phyloP scores from a whole-genome alignment of 1,284 basidiomycete species.

The Apiotrichum brassicae region DNA sequence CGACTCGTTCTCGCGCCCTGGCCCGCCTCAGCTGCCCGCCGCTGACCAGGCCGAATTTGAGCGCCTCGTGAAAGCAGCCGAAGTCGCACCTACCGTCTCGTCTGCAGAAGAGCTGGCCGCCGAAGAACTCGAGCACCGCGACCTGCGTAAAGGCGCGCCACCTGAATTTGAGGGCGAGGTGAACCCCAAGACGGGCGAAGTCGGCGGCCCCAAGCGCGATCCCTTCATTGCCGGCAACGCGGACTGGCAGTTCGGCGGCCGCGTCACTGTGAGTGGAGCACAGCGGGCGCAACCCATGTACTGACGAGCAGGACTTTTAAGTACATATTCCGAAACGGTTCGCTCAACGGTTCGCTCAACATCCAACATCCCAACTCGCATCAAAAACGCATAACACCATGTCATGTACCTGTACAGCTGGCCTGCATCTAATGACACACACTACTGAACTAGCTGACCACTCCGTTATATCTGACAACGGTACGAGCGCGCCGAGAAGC shows the following conservation, averaged over 20 bases:
- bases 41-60: conserved; percentile 48
- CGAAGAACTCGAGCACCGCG: conserved; percentile 46
- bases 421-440: no score
- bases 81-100: conserved; percentile 17
- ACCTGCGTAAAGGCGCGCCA: conserved; percentile 48
- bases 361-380: no score
- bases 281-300: no score
- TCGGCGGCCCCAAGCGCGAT: conserved; percentile 54
- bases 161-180: conserved; percentile 53
- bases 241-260: conserved; percentile 47
- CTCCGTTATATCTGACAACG: no score
- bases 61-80: conserved; percentile 37
- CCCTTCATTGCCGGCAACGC: conserved; percentile 47
- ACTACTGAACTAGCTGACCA: no score
- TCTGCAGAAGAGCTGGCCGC: conserved; percentile 1
- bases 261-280: conserved; percentile 42
- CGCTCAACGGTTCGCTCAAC: no score
- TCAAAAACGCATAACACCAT: no score
- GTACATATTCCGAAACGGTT: no score
- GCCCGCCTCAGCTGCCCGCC: conserved; percentile 10
- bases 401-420: no score
- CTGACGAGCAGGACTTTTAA: no score
- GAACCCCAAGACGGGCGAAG: conserved; percentile 54
- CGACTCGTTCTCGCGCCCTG: background rate
- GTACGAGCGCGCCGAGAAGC: no score